Evolutionary conservation across 441 rosid genomes (phyloP).

Genomic region (Raphanus hybrid): DNA sequence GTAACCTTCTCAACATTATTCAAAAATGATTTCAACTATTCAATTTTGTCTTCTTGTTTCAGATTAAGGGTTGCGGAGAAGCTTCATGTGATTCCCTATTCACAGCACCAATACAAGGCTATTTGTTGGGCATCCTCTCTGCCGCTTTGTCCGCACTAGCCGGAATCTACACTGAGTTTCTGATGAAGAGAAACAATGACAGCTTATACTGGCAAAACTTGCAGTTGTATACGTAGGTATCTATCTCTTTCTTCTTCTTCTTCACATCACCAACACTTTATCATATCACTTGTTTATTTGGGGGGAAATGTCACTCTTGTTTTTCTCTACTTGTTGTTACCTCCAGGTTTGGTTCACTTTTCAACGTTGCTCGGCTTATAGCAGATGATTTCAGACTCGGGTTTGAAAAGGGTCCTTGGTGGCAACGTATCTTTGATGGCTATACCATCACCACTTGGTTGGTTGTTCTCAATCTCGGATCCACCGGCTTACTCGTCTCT

Average conservation of each 20-base stretch:
- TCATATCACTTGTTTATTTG: neutral
- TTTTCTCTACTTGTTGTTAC: conserved; percentile 11
- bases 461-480: conserved; percentile 89
- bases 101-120: conserved; percentile 81
- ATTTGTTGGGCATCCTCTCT: conserved; percentile 67
- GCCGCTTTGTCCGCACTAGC: conserved; percentile 86
- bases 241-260: conserved; percentile 34
- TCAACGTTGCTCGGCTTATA: conserved; percentile 81
- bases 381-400: conserved; percentile 85
- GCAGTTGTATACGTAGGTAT: conserved; percentile 85
- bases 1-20: neutral
- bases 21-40: neutral
- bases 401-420: conserved; percentile 92
- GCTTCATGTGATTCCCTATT: conserved; percentile 75
- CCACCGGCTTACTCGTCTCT: conserved; percentile 81
- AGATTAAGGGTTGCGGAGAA: conserved; percentile 84
- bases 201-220: conserved; percentile 89
- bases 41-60: neutral
- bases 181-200: conserved; percentile 87
- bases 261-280: conserved; percentile 27
- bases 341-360: conserved; percentile 77
- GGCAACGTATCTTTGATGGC: conserved; percentile 86
- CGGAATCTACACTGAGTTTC: conserved; percentile 81
- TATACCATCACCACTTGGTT: conserved; percentile 80
- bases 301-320: too few species aligned